Conservation (phyloP, 306 rosid species). For the Lagenaria siceraria region DNA sequence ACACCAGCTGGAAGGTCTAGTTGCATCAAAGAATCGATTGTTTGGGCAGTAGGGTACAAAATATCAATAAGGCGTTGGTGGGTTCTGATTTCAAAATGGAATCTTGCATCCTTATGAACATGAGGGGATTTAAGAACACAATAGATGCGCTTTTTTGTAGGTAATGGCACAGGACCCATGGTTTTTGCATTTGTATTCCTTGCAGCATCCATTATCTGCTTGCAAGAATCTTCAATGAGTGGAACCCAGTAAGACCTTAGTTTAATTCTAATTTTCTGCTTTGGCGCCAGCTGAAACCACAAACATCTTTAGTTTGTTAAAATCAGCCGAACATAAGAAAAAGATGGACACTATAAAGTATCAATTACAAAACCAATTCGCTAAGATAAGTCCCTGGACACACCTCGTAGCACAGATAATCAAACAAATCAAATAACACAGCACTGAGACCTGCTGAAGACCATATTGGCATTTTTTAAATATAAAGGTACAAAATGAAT, state of each 20-base stretch:
- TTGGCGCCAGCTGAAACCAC: conserved; percentile 62
- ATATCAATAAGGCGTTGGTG: conserved; percentile 96
- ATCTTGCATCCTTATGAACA: conserved; percentile 87
- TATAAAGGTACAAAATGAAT: background rate
- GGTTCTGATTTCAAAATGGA: conserved; percentile 90
- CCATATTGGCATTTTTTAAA: background rate
- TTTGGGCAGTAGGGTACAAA: conserved; percentile 88
- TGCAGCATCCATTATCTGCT: conserved; percentile 94
- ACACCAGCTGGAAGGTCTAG: conserved; percentile 98
- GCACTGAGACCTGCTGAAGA: background rate
- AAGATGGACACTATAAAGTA: background rate
- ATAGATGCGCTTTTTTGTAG: conserved; percentile 72
- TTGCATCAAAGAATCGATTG: conserved; percentile 89
- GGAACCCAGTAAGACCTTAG: conserved; percentile 91
- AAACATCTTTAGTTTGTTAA: conserved; percentile 11
- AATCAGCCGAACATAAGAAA: background rate
- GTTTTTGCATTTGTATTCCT: conserved; percentile 86
- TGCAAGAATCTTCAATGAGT: conserved; percentile 92
- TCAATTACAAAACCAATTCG: background rate
- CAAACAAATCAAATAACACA: background rate
- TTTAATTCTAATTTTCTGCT: conserved; percentile 92
- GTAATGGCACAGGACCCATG: conserved; percentile 98
- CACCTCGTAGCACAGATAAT: background rate
- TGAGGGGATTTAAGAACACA: conserved; percentile 92
- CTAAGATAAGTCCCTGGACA: background rate